These are phyloP conservation scores for Pseudofabraea citricarpa DNA, from an alignment of 2,329 filamentous ascomycete genomes.

Conservation along the genomic window DNA sequence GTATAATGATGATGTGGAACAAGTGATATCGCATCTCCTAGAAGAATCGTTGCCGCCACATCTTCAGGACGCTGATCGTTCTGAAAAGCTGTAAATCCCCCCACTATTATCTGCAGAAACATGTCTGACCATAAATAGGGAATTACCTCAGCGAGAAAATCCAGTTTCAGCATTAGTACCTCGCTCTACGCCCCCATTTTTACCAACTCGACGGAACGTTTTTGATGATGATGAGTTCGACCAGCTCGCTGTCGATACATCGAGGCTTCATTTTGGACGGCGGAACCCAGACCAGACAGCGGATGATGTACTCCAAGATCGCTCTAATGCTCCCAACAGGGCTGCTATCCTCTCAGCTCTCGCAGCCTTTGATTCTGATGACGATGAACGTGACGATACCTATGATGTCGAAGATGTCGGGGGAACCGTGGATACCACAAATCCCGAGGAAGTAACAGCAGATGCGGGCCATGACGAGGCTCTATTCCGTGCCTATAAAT, in stretches of 20 bases:
- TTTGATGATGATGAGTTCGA: conserved; percentile 81
- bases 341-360: conserved; percentile 85
- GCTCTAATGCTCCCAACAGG: conserved; percentile 64
- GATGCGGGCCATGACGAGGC: conserved; percentile 53
- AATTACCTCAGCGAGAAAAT: conserved; percentile 16
- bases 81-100: conserved; percentile 42
- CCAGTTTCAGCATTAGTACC: conserved; percentile 46
- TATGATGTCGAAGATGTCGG: conserved; percentile 93
- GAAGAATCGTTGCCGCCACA: conserved; percentile 70
- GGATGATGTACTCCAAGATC: conserved; percentile 67
- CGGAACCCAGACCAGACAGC: conserved; percentile 57
- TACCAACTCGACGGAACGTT: conserved; percentile 62
- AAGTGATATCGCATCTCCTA: conserved; percentile 75
- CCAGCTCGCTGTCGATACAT: conserved; percentile 58
- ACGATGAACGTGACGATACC: conserved; percentile 95
- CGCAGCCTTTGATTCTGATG: conserved; percentile 84
- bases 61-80: conserved; percentile 58
- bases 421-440: conserved; percentile 69
- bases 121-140: conserved; percentile 17
- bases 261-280: conserved; percentile 76
- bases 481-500: conserved; percentile 69
- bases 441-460: conserved; percentile 40
- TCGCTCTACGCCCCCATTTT: conserved; percentile 50
- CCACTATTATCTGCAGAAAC: not conserved
- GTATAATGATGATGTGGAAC: conserved; percentile 72